Percentiles rank a stretch among this genome's conserved stretches.
phyloP scores from a whole-genome alignment of 1,139 yeast genomes.

The Scheffersomyces stambukii region DNA sequence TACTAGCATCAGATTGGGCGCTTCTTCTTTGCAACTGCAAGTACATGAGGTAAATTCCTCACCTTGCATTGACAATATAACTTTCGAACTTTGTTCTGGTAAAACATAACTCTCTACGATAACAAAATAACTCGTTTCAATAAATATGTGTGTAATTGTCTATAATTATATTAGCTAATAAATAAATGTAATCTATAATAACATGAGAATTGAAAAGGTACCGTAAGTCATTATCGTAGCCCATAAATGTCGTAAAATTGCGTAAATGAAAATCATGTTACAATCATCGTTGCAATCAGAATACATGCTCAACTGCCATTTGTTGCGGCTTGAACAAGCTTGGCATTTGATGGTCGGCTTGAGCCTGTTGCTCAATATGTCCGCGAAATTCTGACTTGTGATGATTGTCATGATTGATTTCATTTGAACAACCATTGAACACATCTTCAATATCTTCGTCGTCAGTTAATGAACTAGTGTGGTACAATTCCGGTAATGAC shows the following conservation, averaged over 20 bases:
- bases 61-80: too few species aligned
- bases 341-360: slow-evolving; percentile 3
- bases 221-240: slow-evolving; percentile 4
- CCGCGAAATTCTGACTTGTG: neutral
- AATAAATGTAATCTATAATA: too few species aligned
- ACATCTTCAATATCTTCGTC: slow-evolving; percentile 14
- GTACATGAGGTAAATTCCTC: too few species aligned
- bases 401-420: neutral
- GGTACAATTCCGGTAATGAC: slow-evolving; percentile 24
- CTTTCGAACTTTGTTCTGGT: too few species aligned
- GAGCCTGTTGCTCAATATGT: neutral
- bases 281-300: slow-evolving; percentile 3
- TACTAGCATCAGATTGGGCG: too few species aligned
- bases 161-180: too few species aligned
- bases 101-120: too few species aligned
- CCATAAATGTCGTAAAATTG: neutral
- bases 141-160: too few species aligned
- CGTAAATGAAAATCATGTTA: neutral
- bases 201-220: neutral
- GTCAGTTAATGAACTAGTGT: slow-evolving; percentile 19
- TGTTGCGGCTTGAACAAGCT: slow-evolving; percentile 7
- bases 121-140: too few species aligned
- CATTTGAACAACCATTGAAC: neutral
- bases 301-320: slow-evolving; percentile 9
- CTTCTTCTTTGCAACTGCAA: too few species aligned